A percentile compares a stretch with the other conserved stretches of the same genome.
Evolutionary conservation across 176 grass and related monocot genomes (phyloP).

Genomic region (Phoenix roebelenii): DNA sequence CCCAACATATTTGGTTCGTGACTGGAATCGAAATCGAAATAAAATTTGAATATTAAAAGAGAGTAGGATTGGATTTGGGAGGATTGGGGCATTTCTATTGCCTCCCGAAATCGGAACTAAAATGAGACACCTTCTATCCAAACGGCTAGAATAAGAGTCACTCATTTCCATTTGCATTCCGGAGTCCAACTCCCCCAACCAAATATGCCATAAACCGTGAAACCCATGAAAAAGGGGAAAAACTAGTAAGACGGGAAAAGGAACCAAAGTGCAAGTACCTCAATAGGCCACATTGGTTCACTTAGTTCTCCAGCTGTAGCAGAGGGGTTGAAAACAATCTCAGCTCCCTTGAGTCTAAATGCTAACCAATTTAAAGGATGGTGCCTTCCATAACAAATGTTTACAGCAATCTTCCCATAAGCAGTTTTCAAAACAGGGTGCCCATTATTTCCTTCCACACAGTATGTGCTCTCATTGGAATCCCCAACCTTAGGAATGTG

Average conservation of each 20-base stretch:
- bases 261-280: slow-evolving; percentile 36
- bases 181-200: too few relatives aligned
- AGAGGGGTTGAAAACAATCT: slow-evolving; percentile 97
- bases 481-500: slow-evolving; percentile 98
- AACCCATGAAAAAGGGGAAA: too few relatives aligned
- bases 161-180: too few relatives aligned
- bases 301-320: slow-evolving; percentile 96
- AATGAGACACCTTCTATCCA: too few relatives aligned
- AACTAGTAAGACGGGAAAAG: background rate
- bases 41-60: too few relatives aligned
- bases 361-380: slow-evolving; percentile 98
- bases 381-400: slow-evolving; percentile 97
- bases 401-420: slow-evolving; percentile 80
- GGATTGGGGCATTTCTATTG: too few relatives aligned
- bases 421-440: slow-evolving; percentile 96
- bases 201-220: too few relatives aligned
- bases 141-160: too few relatives aligned
- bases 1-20: too few relatives aligned
- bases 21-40: too few relatives aligned
- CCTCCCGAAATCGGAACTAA: too few relatives aligned
- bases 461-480: slow-evolving; percentile 99
- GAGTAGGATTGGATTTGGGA: too few relatives aligned
- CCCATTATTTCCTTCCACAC: slow-evolving; percentile 97
- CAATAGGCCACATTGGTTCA: slow-evolving; percentile 97
- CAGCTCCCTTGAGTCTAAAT: slow-evolving; percentile 91